Conservation (phyloP, 2,329 filamentous ascomycete genomes). For the Botrytis cinerea region DNA sequence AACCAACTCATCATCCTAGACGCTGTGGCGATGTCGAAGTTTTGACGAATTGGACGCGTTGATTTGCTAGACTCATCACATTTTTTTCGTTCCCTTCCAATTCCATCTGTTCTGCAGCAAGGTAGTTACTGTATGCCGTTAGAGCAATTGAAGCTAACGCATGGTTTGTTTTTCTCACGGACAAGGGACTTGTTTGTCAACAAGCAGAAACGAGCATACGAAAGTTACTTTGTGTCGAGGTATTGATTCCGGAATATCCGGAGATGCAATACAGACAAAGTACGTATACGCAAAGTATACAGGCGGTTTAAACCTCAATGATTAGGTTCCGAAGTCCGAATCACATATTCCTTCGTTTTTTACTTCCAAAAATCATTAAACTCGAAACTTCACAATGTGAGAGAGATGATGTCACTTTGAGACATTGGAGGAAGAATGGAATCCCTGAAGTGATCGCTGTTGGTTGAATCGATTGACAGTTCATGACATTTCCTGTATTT, state of each 20-base stretch:
- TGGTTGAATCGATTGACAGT: background rate
- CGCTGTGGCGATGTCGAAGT: background rate
- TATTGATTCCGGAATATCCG: background rate
- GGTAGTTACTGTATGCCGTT: background rate
- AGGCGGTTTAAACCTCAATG: background rate
- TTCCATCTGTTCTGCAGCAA: background rate
- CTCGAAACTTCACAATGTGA: background rate
- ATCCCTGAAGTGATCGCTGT: background rate
- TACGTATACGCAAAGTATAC: background rate
- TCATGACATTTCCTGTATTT: background rate
- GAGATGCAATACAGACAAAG: background rate
- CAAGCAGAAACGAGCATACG: background rate
- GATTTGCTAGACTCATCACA: conserved; percentile 7
- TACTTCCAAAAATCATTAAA: background rate
- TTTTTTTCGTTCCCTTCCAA: background rate
- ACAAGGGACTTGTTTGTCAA: background rate
- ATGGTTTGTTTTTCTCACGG: background rate
- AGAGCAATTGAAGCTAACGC: background rate
- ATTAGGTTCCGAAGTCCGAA: background rate
- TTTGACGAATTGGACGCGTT: conserved; percentile 18
- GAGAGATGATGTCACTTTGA: background rate
- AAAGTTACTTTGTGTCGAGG: background rate
- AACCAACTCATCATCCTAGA: background rate
- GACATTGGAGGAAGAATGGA: background rate
- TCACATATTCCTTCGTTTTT: background rate